Evolutionary conservation across 192 early-diverging fungal genomes (phyloP).

Genomic region (Podila epicladia): DNA sequence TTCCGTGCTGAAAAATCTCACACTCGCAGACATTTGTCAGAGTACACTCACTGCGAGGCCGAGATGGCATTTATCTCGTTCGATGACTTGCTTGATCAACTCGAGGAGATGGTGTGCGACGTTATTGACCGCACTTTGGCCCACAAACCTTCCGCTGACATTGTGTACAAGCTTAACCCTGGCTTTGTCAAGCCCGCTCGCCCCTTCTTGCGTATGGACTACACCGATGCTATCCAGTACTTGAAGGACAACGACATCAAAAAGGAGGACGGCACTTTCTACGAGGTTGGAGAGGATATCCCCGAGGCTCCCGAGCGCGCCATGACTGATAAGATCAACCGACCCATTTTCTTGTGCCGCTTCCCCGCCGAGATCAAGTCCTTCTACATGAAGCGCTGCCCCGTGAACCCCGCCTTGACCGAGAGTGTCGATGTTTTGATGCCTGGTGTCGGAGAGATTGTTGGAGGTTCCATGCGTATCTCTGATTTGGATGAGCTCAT

Average conservation of each 20-base stretch:
- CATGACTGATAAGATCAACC: slow-evolving; percentile 98
- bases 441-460: slow-evolving; percentile 98
- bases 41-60: slow-evolving; percentile 96
- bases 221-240: slow-evolving; percentile 95
- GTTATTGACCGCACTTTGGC: slow-evolving; percentile 82
- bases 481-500: slow-evolving; percentile 84
- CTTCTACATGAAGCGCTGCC: slow-evolving; percentile 98
- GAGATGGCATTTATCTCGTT: slow-evolving; percentile 96
- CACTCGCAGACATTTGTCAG: slow-evolving; percentile 95
- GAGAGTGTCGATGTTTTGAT: slow-evolving; percentile 99
- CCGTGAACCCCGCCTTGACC: slow-evolving; percentile 85
- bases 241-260: slow-evolving; percentile 90
- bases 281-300: slow-evolving; percentile 99
- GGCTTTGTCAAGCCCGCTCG: slow-evolving; percentile 81
- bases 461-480: slow-evolving; percentile 98
- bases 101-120: slow-evolving; percentile 91
- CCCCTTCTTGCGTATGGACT: slow-evolving; percentile 96
- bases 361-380: slow-evolving; percentile 99
- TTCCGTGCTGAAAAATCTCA: slow-evolving; percentile 98
- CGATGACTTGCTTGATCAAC: slow-evolving; percentile 83
- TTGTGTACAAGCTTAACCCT: slow-evolving; percentile 93
- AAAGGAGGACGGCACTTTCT: slow-evolving; percentile 90
- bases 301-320: slow-evolving; percentile 96
- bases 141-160: slow-evolving; percentile 76
- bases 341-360: slow-evolving; percentile 93